Percentiles rank a stretch among this genome's conserved stretches.
Conservation (phyloP, 192 early-diverging fungal genomes). For the Helicostylum pulchrum region DNA sequence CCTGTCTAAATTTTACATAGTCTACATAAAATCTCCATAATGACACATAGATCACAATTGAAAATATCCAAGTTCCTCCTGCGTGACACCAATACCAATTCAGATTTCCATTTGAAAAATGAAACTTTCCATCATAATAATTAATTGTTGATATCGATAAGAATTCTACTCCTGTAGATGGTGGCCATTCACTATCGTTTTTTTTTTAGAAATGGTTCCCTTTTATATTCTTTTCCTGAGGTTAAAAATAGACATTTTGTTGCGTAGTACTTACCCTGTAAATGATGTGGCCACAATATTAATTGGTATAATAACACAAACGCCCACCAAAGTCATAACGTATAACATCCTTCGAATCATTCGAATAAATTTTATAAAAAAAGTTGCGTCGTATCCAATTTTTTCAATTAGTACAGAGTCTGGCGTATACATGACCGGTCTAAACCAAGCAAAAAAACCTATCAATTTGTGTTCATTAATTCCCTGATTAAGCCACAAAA, state of each 20-base stretch:
- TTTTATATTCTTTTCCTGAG: neutral
- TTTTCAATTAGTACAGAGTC: conserved; percentile 60
- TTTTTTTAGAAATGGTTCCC: neutral
- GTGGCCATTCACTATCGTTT: conserved; percentile 18
- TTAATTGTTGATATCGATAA: conserved; percentile 31
- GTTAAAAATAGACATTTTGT: neutral
- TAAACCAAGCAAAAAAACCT: conserved; percentile 60
- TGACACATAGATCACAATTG: conserved; percentile 47
- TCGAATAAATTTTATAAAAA: conserved; percentile 65
- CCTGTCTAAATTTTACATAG: conserved; percentile 50
- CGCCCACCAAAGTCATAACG: conserved; percentile 54
- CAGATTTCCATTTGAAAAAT: conserved; percentile 23
- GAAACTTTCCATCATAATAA: conserved; percentile 15
- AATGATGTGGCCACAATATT: conserved; percentile 50
- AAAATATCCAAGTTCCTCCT: conserved; percentile 57
- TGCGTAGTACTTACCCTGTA: conserved; percentile 42
- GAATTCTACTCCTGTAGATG: conserved; percentile 20
- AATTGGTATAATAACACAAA: conserved; percentile 59
- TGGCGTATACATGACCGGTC: conserved; percentile 50
- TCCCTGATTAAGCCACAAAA: too few species aligned
- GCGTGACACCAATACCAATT: conserved; percentile 65
- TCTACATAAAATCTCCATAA: conserved; percentile 50
- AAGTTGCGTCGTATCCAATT: conserved; percentile 68
- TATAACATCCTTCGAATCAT: conserved; percentile 58
- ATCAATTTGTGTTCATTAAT: neutral